These are phyloP conservation scores for Metarhizium brunneum DNA, from an alignment of 2,329 filamentous ascomycete genomes.

Conservation along the genomic window DNA sequence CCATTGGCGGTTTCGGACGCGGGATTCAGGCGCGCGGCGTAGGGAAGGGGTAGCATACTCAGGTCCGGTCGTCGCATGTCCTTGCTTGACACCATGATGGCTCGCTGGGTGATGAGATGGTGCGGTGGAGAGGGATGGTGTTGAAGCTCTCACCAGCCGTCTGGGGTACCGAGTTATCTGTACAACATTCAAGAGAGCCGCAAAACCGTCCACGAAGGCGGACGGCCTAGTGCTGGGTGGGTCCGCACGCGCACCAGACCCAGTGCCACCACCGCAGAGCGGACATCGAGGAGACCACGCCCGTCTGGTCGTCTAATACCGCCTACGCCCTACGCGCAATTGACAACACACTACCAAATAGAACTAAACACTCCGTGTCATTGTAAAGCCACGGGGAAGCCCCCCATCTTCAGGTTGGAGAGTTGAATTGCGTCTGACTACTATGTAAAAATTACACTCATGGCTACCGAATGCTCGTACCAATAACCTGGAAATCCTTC, in stretches of 20 bases:
- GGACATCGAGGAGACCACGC: too few species aligned
- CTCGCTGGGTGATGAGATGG: conserved; percentile 1
- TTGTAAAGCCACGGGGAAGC: too few species aligned
- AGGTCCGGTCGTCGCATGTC: conserved; percentile 36
- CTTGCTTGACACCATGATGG: conserved; percentile 31
- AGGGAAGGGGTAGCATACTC: conserved; percentile 21
- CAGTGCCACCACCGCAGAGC: too few species aligned
- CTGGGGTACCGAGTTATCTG: too few species aligned
- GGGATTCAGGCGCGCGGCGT: not conserved
- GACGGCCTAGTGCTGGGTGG: too few species aligned
- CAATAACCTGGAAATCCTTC: not conserved
- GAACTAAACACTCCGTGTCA: not conserved
- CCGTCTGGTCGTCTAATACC: too few species aligned
- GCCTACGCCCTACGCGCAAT: too few species aligned
- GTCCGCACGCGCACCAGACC: too few species aligned
- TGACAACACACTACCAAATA: too few species aligned
- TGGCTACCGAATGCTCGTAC: not conserved
- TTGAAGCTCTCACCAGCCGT: not conserved
- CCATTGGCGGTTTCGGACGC: not conserved
- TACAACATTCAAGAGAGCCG: too few species aligned
- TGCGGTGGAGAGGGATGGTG: not conserved
- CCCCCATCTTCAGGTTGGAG: not conserved
- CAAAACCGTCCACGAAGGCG: too few species aligned
- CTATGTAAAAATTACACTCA: not conserved
- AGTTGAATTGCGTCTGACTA: not conserved